These are phyloP conservation scores for Candida anglica DNA, from an alignment of 805 yeast species.

Conservation along the genomic window DNA sequence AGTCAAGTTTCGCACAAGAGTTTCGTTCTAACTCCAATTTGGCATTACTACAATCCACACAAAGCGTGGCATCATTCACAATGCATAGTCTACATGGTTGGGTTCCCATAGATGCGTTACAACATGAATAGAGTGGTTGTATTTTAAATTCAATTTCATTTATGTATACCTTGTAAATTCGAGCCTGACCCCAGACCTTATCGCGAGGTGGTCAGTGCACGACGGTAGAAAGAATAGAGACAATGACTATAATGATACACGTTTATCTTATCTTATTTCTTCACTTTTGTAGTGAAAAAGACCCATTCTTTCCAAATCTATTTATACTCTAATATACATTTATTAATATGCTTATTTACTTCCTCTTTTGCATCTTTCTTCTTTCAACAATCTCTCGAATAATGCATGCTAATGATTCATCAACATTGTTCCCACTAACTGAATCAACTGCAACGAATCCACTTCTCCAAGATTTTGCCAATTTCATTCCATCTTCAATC, in stretches of 20 bases:
- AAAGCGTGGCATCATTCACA: slow-evolving; percentile 14
- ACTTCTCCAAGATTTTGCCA: slow-evolving; percentile 61
- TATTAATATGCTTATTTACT: slow-evolving; percentile 5
- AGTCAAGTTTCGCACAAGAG: slow-evolving; percentile 22
- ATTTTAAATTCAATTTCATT: background rate
- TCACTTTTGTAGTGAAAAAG: too few relatives aligned
- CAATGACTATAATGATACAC: too few relatives aligned
- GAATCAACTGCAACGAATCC: slow-evolving; percentile 65
- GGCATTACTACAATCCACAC: slow-evolving; percentile 17
- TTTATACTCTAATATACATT: background rate
- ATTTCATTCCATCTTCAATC: slow-evolving; percentile 51
- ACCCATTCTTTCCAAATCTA: too few relatives aligned
- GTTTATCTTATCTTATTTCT: too few relatives aligned
- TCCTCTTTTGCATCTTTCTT: slow-evolving; percentile 13
- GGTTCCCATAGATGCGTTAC: background rate
- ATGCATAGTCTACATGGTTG: slow-evolving; percentile 1
- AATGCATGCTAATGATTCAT: slow-evolving; percentile 52
- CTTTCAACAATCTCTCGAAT: slow-evolving; percentile 58
- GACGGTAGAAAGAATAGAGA: too few relatives aligned
- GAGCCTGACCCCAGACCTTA: too few relatives aligned
- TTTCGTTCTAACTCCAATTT: slow-evolving; percentile 18
- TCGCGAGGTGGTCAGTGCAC: too few relatives aligned
- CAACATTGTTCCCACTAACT: slow-evolving; percentile 46
- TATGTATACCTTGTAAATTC: too few relatives aligned
- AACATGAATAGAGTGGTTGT: background rate